Percentiles rank a stretch among this genome's conserved stretches.
Evolutionary conservation across 129 eudicot species (phyloP).

Genomic region (Flaveria linearis): DNA sequence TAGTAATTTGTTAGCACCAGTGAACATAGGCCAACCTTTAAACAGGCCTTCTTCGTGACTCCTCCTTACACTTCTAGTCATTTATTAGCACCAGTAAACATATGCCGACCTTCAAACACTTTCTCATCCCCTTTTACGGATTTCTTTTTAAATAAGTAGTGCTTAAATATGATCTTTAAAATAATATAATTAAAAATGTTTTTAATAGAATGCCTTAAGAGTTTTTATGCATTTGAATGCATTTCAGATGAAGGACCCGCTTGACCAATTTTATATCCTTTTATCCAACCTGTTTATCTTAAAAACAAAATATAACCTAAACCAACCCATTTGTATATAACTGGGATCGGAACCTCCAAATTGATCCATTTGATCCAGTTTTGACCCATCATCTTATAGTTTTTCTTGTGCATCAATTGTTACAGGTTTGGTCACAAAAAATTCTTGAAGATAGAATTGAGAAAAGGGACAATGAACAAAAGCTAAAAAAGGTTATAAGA

Average conservation of each 20-base stretch:
- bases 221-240: neutral
- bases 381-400: neutral
- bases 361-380: neutral
- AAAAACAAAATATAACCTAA: neutral
- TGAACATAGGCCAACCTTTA: too few species aligned
- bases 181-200: neutral
- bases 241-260: neutral
- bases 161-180: neutral
- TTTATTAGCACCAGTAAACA: neutral
- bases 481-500: constrained; percentile 37
- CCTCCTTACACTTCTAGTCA: too few species aligned
- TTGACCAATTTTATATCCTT: neutral
- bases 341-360: neutral
- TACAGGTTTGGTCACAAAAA: constrained; percentile 45
- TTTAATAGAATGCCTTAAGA: neutral
- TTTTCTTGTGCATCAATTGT: neutral
- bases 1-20: too few species aligned
- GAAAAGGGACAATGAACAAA: constrained; percentile 28
- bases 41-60: too few species aligned
- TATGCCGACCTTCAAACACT: neutral
- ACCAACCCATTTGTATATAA: neutral
- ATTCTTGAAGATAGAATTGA: constrained; percentile 34
- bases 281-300: neutral
- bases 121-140: neutral
- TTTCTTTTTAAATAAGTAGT: neutral